These are phyloP conservation scores for Lachnellula occidentalis DNA, from an alignment of 2,329 filamentous ascomycete species.

Conservation along the genomic window DNA sequence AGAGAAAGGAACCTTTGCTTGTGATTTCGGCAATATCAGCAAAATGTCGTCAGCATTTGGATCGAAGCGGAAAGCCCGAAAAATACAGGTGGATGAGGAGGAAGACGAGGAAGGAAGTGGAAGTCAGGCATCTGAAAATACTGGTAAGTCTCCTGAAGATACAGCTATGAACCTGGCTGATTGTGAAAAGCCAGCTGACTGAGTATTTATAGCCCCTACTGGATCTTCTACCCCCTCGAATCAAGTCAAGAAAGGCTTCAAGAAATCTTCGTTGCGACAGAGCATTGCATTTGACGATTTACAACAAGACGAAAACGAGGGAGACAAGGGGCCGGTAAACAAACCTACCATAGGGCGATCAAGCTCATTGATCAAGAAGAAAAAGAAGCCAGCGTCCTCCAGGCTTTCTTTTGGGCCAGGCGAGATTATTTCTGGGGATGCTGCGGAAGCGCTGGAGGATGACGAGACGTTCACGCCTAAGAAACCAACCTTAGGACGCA, in stretches of 20 bases:
- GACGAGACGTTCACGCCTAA: constrained; percentile 56
- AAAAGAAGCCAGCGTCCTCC: constrained; percentile 49
- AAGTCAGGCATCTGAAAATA: constrained; percentile 13
- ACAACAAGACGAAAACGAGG: constrained; percentile 25
- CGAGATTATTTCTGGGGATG: constrained; percentile 47
- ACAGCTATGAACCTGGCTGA: constrained; percentile 25
- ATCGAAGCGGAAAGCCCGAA: constrained; percentile 64
- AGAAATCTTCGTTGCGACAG: constrained; percentile 54
- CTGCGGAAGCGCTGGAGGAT: constrained; percentile 46
- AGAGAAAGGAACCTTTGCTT: too few relatives aligned
- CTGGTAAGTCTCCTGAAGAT: constrained; percentile 22
- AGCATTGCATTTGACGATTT: constrained; percentile 42
- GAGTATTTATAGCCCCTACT: constrained; percentile 12
- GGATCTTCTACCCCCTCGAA: constrained; percentile 29
- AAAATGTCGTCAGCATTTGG: constrained; percentile 39
- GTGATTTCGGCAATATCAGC: background rate
- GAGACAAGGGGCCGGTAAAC: constrained; percentile 14
- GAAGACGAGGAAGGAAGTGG: constrained; percentile 44
- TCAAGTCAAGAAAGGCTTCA: constrained; percentile 46
- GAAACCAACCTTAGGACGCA: constrained; percentile 55
- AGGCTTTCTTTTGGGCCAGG: constrained; percentile 71
- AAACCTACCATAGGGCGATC: constrained; percentile 43
- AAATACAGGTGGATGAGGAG: constrained; percentile 66
- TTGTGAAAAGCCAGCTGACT: constrained; percentile 25
- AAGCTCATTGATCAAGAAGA: constrained; percentile 57